Evolutionary conservation across 768 basidiomycete genomes (phyloP).

Genomic region (Collybia mongolica): DNA sequence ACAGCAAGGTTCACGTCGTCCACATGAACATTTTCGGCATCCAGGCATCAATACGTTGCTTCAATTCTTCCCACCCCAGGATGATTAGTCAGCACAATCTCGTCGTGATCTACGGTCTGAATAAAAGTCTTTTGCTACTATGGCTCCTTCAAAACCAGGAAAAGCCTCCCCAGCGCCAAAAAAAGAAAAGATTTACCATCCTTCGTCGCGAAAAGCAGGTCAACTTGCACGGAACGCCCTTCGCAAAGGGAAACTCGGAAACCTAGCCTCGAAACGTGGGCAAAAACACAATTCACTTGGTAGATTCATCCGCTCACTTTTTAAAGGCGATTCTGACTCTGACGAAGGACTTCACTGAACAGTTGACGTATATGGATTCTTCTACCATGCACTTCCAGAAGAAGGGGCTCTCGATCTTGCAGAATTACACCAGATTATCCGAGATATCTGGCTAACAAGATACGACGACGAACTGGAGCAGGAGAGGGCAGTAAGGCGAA

Average conservation of each 20-base stretch:
- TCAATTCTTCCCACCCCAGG: too few species aligned
- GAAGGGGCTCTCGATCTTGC: slow-evolving; percentile 56
- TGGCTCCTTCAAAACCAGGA: slow-evolving; percentile 39
- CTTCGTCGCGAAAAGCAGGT: slow-evolving; percentile 79
- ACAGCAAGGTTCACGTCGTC: not conserved
- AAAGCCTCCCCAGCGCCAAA: slow-evolving; percentile 36
- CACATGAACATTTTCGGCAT: not conserved
- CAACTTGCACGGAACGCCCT: slow-evolving; percentile 68
- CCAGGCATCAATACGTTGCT: too few species aligned
- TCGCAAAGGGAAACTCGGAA: slow-evolving; percentile 66
- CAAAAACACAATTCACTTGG: slow-evolving; percentile 59
- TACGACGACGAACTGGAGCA: slow-evolving; percentile 63
- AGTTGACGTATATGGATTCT: slow-evolving; percentile 78
- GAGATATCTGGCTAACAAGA: slow-evolving; percentile 72
- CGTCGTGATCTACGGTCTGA: slow-evolving; percentile 12
- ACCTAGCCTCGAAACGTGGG: slow-evolving; percentile 50
- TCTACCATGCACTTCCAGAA: slow-evolving; percentile 68
- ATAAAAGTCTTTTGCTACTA: slow-evolving; percentile 15
- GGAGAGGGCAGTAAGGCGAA: slow-evolving; percentile 61
- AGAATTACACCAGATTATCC: slow-evolving; percentile 64
- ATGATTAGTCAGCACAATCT: slow-evolving; percentile 1
- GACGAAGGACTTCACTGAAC: slow-evolving; percentile 7
- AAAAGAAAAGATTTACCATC: slow-evolving; percentile 82
- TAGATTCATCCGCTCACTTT: slow-evolving; percentile 21
- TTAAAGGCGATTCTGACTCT: slow-evolving; percentile 2